Conservation (phyloP, 257 asterid species). For the Solanum paucissectum region DNA sequence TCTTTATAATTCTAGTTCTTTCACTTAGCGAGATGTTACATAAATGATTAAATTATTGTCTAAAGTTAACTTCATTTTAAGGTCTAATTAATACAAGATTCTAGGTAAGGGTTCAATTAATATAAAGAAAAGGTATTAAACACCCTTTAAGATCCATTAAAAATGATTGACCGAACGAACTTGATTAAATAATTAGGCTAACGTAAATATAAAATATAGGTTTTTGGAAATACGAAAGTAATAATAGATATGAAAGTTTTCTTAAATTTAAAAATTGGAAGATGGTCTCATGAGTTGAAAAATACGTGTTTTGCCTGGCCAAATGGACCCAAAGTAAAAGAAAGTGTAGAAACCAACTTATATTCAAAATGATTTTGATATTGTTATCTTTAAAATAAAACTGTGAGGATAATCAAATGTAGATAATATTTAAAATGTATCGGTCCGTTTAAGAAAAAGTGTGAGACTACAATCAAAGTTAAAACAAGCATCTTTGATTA, state of each 20-base stretch:
- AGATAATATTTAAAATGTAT: background rate
- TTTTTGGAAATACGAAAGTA: background rate
- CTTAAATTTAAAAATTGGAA: too few species aligned
- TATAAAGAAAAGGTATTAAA: background rate
- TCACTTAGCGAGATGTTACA: too few species aligned
- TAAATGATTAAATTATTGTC: too few species aligned
- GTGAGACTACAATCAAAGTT: background rate
- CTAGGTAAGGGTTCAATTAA: too few species aligned
- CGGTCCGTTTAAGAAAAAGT: background rate
- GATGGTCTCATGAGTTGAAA: background rate
- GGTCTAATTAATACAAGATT: too few species aligned
- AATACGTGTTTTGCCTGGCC: background rate
- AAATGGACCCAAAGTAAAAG: background rate
- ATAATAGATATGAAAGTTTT: background rate
- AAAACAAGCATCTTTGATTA: background rate
- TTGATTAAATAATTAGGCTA: background rate
- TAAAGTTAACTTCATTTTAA: too few species aligned
- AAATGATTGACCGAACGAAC: too few species aligned
- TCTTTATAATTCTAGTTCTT: too few species aligned
- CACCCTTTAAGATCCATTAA: background rate
- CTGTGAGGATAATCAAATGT: background rate
- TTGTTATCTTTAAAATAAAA: background rate
- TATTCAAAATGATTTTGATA: background rate
- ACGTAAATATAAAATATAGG: too few species aligned
- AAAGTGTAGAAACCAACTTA: background rate